Conservation (phyloP, 1,139 yeast species). For the Blastobotrys aristatus region DNA sequence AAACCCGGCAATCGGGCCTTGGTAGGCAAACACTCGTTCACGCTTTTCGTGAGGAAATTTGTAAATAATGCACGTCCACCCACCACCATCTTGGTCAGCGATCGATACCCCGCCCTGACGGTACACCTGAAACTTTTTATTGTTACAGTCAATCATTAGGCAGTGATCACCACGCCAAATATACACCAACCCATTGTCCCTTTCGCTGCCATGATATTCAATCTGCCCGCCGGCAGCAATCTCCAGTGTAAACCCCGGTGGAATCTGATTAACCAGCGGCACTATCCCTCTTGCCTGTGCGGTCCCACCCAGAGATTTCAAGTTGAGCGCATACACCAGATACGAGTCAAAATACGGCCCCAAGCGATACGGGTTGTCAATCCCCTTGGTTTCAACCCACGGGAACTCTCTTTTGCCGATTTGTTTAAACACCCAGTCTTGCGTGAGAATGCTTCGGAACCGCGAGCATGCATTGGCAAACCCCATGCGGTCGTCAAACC, state of each 20-base stretch:
- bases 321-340: neutral
- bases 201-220: neutral
- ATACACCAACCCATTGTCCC: neutral
- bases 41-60: neutral
- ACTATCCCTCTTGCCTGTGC: neutral
- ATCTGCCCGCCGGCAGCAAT: neutral
- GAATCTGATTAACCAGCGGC: neutral
- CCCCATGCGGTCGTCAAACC: neutral
- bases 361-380: neutral
- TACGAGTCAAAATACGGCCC: neutral
- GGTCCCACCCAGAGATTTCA: neutral
- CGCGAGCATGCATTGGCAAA: neutral
- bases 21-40: neutral
- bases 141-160: neutral
- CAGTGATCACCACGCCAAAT: neutral
- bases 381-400: neutral
- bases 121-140: neutral
- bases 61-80: neutral
- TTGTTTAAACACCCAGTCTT: neutral
- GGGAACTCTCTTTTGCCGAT: neutral
- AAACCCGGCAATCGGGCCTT: neutral
- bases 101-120: neutral
- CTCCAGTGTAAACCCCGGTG: neutral
- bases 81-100: neutral
- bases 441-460: neutral